Conservation (phyloP, 257 asterid genomes). For the Plantago major region DNA sequence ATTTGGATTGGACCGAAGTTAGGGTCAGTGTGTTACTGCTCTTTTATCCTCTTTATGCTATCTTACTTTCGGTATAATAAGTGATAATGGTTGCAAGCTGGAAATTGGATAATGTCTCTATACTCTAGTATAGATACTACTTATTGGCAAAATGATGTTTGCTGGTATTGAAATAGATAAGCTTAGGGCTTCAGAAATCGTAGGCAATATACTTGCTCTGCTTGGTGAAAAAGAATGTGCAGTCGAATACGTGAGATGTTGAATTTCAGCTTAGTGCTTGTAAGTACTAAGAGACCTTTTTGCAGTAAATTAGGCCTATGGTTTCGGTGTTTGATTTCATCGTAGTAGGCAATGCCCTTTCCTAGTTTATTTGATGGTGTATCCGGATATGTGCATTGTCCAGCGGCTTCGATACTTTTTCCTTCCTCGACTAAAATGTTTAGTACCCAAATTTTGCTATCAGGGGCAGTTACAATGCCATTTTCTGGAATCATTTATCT, state of each 20-base stretch:
- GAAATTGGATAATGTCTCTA: no score
- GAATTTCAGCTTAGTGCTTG: neutral
- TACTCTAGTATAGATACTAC: no score
- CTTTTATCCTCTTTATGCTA: neutral
- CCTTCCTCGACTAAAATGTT: no score
- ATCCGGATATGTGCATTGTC: no score
- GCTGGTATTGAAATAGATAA: no score
- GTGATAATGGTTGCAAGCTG: neutral
- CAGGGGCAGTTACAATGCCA: no score
- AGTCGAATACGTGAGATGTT: neutral
- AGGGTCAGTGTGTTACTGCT: conserved; percentile 49
- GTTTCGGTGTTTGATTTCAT: neutral
- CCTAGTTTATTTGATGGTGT: no score
- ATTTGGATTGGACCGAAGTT: conserved; percentile 90
- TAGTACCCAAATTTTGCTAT: no score
- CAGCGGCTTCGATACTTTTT: no score
- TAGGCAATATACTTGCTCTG: neutral
- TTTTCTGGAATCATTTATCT: no score
- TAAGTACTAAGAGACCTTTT: neutral
- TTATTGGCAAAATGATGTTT: no score
- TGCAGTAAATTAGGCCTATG: neutral
- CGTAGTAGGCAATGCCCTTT: no score
- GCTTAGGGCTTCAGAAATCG: neutral
- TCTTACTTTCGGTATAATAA: neutral
- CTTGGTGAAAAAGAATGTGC: neutral